phyloP scores from a whole-genome alignment of 1,284 basidiomycete species.

The Boletus mariae region DNA sequence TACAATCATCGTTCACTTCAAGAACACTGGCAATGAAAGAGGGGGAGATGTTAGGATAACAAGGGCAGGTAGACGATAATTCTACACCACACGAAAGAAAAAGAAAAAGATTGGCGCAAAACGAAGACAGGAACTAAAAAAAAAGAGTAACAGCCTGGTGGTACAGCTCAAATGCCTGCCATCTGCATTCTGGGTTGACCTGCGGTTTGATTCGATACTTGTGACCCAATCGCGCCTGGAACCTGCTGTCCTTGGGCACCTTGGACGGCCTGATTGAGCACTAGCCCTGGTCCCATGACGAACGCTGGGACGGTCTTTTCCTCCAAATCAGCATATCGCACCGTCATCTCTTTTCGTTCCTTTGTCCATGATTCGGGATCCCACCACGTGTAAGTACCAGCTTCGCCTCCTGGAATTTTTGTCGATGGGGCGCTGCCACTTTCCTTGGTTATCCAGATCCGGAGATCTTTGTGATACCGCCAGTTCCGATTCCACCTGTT shows the following conservation, averaged over 20 bases:
- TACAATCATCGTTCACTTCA: constrained; percentile 38
- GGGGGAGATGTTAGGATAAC: constrained; percentile 20
- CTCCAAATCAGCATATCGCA: constrained; percentile 83
- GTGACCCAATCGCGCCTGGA: constrained; percentile 31
- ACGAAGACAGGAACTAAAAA: constrained; percentile 10
- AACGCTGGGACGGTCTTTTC: constrained; percentile 75
- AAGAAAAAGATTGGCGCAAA: constrained; percentile 15
- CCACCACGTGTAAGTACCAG: constrained; percentile 89
- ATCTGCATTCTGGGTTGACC: constrained; percentile 34
- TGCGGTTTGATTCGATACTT: constrained; percentile 24
- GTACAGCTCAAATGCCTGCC: constrained; percentile 33
- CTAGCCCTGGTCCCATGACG: constrained; percentile 50
- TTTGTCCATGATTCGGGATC: constrained; percentile 88
- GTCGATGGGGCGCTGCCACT: constrained; percentile 77
- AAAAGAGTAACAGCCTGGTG: constrained; percentile 5
- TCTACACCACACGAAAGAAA: constrained; percentile 9
- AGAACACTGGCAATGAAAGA: constrained; percentile 28
- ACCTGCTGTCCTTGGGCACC: constrained; percentile 27
- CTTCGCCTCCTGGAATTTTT: constrained; percentile 87
- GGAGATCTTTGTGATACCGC: constrained; percentile 95
- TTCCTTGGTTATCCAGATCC: constrained; percentile 95
- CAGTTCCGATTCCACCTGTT: constrained; percentile 91
- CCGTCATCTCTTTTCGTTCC: constrained; percentile 82
- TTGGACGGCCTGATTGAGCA: constrained; percentile 36
- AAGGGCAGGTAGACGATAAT: constrained; percentile 3